A percentile compares a stretch with the other conserved stretches of the same genome.
These are phyloP conservation scores for Aspergillus leporis DNA, from an alignment of 495 filamentous ascomycete species.

Conservation along the genomic window DNA sequence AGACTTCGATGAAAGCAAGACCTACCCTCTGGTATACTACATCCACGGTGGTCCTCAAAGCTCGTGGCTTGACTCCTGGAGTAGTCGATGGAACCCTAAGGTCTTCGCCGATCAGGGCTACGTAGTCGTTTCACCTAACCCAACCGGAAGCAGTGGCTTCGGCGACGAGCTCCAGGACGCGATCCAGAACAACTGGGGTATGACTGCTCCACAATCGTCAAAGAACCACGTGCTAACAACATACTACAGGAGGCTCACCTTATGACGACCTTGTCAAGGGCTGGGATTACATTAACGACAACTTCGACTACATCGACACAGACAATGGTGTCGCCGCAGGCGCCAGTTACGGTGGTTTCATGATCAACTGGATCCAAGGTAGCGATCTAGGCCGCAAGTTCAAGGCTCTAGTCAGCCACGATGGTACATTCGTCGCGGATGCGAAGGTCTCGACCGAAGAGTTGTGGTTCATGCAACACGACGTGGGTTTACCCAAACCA, in stretches of 20 bases:
- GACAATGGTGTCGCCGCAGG: conserved; percentile 49
- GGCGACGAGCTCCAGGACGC: conserved; percentile 48
- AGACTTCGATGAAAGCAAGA: conserved; percentile 45
- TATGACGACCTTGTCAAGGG: conserved; percentile 56
- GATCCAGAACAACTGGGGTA: conserved; percentile 53
- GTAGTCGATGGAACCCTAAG: conserved; percentile 51
- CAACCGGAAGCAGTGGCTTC: conserved; percentile 53
- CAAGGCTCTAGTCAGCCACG: conserved; percentile 52
- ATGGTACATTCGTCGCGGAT: conserved; percentile 47
- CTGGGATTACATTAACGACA: conserved; percentile 50
- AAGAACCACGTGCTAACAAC: neutral
- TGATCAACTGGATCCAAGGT: conserved; percentile 61
- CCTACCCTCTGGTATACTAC: conserved; percentile 51
- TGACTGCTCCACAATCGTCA: neutral
- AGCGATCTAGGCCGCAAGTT: conserved; percentile 52
- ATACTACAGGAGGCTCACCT: conserved; percentile 38
- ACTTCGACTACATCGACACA: conserved; percentile 52
- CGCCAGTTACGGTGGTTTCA: conserved; percentile 54
- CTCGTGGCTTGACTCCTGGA: conserved; percentile 51
- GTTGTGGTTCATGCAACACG: conserved; percentile 45
- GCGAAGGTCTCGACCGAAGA: conserved; percentile 50
- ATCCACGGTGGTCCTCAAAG: conserved; percentile 57
- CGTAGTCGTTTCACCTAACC: conserved; percentile 55
- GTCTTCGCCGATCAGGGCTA: conserved; percentile 60
- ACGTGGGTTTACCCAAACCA: conserved; percentile 20